phyloP scores from a whole-genome alignment of 1,284 basidiomycete genomes.

The Termitomyces sp. region DNA sequence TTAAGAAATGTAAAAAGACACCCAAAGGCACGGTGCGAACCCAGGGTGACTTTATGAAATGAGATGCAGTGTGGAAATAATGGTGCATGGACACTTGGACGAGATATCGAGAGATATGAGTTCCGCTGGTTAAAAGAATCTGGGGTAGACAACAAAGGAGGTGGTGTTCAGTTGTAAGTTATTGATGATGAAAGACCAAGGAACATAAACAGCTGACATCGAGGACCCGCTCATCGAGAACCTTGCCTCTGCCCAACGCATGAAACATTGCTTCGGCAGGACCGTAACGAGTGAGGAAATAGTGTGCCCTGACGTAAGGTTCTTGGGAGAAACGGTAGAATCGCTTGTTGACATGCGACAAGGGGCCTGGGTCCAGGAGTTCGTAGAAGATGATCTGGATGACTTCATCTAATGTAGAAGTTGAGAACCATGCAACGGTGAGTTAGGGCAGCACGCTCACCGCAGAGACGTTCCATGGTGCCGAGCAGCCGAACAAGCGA shows the following conservation, averaged over 20 bases:
- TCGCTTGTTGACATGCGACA: conserved; percentile 54
- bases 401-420: conserved; percentile 52
- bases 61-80: conserved; percentile 63
- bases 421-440: conserved; percentile 18
- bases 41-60: conserved; percentile 71
- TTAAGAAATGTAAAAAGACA: conserved; percentile 60
- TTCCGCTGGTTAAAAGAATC: conserved; percentile 69
- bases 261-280: conserved; percentile 62
- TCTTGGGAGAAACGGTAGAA: conserved; percentile 61
- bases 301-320: conserved; percentile 68
- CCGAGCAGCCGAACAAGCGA: neutral
- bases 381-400: conserved; percentile 69
- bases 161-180: neutral
- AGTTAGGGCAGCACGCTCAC: conserved; percentile 34
- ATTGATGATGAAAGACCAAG: neutral
- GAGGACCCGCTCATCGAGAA: conserved; percentile 60
- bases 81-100: conserved; percentile 72
- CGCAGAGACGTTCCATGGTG: conserved; percentile 58
- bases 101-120: conserved; percentile 71
- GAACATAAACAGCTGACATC: conserved; percentile 62
- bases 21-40: conserved; percentile 55
- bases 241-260: conserved; percentile 62
- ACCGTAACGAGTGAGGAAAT: conserved; percentile 70
- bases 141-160: conserved; percentile 22
- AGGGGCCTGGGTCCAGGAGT: conserved; percentile 55